These are phyloP conservation scores for Skeletonema tropicum DNA, from an alignment of 108 stramenopile genomes.

Conservation along the genomic window DNA sequence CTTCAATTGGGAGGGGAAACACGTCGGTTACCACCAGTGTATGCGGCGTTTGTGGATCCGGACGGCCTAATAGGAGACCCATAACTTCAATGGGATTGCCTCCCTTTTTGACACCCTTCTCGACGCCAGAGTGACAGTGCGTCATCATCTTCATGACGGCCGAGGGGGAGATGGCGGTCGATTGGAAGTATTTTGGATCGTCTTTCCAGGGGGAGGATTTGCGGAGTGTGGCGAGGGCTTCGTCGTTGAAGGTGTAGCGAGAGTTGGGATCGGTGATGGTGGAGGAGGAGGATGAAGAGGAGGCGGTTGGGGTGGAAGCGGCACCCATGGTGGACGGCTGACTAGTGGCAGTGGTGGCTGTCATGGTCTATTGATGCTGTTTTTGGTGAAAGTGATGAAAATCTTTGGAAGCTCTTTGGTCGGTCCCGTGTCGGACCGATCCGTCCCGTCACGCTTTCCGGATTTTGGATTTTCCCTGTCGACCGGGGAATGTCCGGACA, in stretches of 20 bases:
- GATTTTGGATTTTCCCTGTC: no score
- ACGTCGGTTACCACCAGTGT: conserved; percentile 93
- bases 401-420: no score
- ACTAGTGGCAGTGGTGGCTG: not conserved
- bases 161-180: conserved; percentile 70
- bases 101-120: conserved; percentile 91
- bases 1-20: conserved; percentile 97
- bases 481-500: no score
- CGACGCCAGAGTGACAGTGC: conserved; percentile 97
- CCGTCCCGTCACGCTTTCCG: no score
- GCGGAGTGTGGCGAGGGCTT: conserved; percentile 52
- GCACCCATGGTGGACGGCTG: not conserved
- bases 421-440: no score
- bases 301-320: not conserved
- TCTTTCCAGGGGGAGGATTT: conserved; percentile 71
- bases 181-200: conserved; percentile 68
- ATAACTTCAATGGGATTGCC: conserved; percentile 98
- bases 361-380: no score
- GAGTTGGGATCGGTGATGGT: conserved; percentile 5
- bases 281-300: not conserved
- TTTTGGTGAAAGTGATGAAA: no score
- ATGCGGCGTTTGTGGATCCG: conserved; percentile 65
- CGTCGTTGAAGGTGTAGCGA: conserved; percentile 51
- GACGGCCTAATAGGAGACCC: conserved; percentile 90
- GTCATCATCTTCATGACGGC: conserved; percentile 90